Evolutionary conservation across 768 basidiomycete species (phyloP).

Genomic region (Rickenella mellea): DNA sequence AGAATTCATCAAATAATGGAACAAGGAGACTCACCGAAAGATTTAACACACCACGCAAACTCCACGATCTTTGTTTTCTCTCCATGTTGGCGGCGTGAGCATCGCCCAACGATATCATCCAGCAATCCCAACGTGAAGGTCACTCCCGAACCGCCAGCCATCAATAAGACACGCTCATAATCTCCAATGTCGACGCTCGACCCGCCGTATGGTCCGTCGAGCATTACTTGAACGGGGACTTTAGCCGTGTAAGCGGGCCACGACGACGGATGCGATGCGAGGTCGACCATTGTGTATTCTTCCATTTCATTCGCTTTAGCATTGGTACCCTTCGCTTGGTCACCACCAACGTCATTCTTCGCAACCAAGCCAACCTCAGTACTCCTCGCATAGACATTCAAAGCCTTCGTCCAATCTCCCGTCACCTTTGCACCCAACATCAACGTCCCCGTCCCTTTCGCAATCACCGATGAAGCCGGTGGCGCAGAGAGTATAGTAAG

Average conservation of each 20-base stretch:
- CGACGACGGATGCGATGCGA: too few relatives aligned
- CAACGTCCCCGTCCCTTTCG: constrained; percentile 26
- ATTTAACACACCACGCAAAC: constrained; percentile 74
- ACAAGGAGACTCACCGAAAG: too few relatives aligned
- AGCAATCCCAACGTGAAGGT: constrained; percentile 76
- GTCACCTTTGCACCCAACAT: constrained; percentile 54
- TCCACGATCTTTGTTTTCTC: constrained; percentile 59
- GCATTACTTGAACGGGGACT: constrained; percentile 52
- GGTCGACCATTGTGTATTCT: background rate
- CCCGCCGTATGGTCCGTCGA: constrained; percentile 87
- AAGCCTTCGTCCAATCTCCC: constrained; percentile 68
- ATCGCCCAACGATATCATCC: constrained; percentile 71
- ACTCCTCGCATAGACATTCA: constrained; percentile 43
- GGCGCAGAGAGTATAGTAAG: constrained; percentile 69
- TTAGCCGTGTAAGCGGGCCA: too few relatives aligned
- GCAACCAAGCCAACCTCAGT: constrained; percentile 4
- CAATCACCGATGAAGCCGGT: constrained; percentile 35
- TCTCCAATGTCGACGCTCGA: constrained; percentile 58
- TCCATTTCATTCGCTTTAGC: background rate
- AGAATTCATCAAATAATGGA: too few relatives aligned
- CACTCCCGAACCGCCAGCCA: constrained; percentile 79
- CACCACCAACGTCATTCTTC: too few relatives aligned
- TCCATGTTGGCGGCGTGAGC: constrained; percentile 36
- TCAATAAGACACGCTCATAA: constrained; percentile 62
- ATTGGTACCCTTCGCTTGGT: too few relatives aligned